These are phyloP conservation scores for Lactarius trivialis DNA, from an alignment of 768 basidiomycete species.

Conservation along the genomic window DNA sequence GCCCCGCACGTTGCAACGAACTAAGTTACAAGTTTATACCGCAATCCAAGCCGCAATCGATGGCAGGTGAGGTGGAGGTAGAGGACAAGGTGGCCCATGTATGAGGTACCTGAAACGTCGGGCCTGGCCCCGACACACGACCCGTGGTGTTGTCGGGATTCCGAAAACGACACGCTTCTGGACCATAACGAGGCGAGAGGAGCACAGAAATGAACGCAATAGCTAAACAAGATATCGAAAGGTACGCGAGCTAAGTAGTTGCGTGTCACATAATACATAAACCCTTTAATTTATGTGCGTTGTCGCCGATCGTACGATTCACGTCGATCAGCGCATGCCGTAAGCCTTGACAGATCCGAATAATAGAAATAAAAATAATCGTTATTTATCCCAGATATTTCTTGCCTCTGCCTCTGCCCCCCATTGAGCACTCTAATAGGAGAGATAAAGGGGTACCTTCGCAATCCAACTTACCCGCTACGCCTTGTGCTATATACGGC, in stretches of 20 bases:
- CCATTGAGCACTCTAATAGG: too few relatives aligned
- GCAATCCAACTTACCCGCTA: not conserved
- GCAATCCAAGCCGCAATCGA: not conserved
- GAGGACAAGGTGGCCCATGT: not conserved
- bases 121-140: too few relatives aligned
- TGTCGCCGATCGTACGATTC: conserved; percentile 15
- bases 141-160: not conserved
- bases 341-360: not conserved
- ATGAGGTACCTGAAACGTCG: not conserved
- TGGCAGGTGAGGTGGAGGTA: not conserved
- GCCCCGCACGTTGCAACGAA: not conserved
- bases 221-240: not conserved
- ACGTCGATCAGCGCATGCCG: conserved; percentile 13
- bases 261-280: not conserved
- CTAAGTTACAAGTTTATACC: not conserved
- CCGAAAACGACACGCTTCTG: not conserved
- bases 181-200: not conserved
- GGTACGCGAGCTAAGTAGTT: not conserved
- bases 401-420: not conserved
- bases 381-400: not conserved
- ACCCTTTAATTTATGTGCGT: not conserved
- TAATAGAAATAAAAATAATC: not conserved
- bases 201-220: not conserved
- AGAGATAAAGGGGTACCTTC: not conserved
- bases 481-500: too few relatives aligned